phyloP scores from a whole-genome alignment of 2,329 filamentous ascomycete species.

The Fusarium proliferatum region DNA sequence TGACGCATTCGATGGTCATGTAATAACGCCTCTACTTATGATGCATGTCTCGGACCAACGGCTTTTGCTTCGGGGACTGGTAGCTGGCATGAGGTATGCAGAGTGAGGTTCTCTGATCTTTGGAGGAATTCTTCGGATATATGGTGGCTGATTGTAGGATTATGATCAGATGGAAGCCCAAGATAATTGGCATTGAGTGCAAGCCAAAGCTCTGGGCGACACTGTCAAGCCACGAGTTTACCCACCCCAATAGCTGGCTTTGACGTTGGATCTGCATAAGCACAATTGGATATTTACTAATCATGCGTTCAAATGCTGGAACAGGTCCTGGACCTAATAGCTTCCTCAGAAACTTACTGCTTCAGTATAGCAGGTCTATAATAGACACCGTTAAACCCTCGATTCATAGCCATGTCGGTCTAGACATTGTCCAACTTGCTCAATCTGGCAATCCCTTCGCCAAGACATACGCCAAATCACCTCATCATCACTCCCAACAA shows the following conservation, averaged over 20 bases:
- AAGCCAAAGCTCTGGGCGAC: rapidly evolving
- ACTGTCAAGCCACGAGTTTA: rapidly evolving
- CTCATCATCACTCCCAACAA: neutral
- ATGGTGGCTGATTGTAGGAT: rapidly evolving
- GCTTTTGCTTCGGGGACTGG: neutral
- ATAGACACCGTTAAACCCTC: no score
- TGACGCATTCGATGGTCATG: neutral
- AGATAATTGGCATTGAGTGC: rapidly evolving
- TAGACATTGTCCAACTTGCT: neutral
- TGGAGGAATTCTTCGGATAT: neutral
- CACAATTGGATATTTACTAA: neutral
- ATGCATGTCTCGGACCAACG: neutral
- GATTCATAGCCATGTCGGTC: neutral
- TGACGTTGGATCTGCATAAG: neutral
- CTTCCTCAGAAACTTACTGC: rapidly evolving
- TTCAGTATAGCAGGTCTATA: neutral
- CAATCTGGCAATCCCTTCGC: neutral
- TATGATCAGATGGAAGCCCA: rapidly evolving
- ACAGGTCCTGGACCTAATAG: neutral
- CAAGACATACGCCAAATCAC: rapidly evolving
- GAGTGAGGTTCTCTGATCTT: neutral
- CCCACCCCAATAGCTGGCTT: no score
- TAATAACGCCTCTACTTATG: neutral
- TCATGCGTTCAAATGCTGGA: neutral
- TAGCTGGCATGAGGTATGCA: neutral